Base-by-base conservation (phyloP, 148 eudicot species). In the Persicaria maculosa region DNA sequence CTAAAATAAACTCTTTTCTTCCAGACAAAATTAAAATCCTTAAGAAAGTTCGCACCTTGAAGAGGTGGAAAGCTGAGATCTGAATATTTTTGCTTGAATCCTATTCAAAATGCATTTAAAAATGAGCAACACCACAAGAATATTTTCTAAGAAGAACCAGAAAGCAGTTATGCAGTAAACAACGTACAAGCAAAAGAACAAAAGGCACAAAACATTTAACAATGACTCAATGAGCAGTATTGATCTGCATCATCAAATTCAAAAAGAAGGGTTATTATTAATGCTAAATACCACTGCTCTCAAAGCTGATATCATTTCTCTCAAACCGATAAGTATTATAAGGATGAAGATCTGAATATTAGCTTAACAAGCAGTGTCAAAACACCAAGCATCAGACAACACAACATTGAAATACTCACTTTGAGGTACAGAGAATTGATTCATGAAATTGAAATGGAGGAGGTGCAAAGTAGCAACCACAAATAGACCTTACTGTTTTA, bases 11-110 rank as follows among this genome's bases (percentile, higher is more conserved):
- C 9, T 31, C 8, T 4, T 53, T 62, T 17, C 31, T 20, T 25
- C 31, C 17, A 67, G 54, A 53, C 11, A 20, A 22, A 67, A 40
- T 5, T 45, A 5, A 74, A 40, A 36, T 59, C 9, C 7, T 9
- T 11, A 76, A 72, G 77, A 47, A 68, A 50, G 64, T 6, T 54
- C 65, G 72, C 76, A 94, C 98, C 98, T 94, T 95, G 88, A 95
- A 94, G 73, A 94, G 87, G 84, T 94, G 97, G 81, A 95, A 95
- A 73, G 98, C 96, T 55, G 97, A 95, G 58, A 91, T 89, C 83
- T 88, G 96, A 80, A 95, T 95, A 79, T 87, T 95, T 88, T 92
- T 95, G 84, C 98, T 95, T 7, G 98, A 88, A 81, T 95, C 98
- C 98, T 95, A 93, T 59, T 45, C 53, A 54, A 68, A 50, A 64